phyloP scores from a whole-genome alignment of 768 basidiomycete species.

The Clathrus columnatus region DNA sequence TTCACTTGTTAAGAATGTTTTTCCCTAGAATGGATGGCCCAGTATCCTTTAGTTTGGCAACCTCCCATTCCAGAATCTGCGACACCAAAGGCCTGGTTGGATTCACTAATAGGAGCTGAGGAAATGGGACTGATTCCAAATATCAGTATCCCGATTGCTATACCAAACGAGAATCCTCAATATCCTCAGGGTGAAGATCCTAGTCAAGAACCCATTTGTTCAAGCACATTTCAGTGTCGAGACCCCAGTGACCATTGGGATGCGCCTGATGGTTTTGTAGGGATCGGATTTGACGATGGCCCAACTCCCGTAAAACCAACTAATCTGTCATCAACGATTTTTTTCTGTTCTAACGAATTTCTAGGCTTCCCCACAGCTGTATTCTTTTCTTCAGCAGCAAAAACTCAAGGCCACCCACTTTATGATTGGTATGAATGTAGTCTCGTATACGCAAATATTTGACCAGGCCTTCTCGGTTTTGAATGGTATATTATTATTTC shows the following conservation, averaged over 20 bases:
- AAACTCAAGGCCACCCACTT: slow-evolving; percentile 76
- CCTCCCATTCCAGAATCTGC: slow-evolving; percentile 36
- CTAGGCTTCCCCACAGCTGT: slow-evolving; percentile 34
- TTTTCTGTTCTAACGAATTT: neutral
- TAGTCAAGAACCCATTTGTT: slow-evolving; percentile 53
- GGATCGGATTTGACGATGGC: slow-evolving; percentile 73
- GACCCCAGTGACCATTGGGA: slow-evolving; percentile 62
- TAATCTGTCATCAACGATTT: too few relatives aligned
- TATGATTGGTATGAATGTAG: slow-evolving; percentile 77
- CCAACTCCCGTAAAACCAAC: slow-evolving; percentile 39
- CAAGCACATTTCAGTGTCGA: slow-evolving; percentile 62
- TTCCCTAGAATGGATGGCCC: slow-evolving; percentile 50
- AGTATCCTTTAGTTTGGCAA: slow-evolving; percentile 39
- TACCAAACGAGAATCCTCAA: slow-evolving; percentile 23
- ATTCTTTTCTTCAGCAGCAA: slow-evolving; percentile 58
- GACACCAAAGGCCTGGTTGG: slow-evolving; percentile 57
- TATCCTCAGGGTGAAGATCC: slow-evolving; percentile 35
- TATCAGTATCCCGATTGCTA: slow-evolving; percentile 39
- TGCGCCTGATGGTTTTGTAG: slow-evolving; percentile 61
- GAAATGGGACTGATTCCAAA: slow-evolving; percentile 65
- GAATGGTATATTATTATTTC: slow-evolving; percentile 14
- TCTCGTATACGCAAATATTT: slow-evolving; percentile 49
- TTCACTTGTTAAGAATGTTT: slow-evolving; percentile 1
- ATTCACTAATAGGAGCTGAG: slow-evolving; percentile 60
- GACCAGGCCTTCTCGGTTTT: slow-evolving; percentile 31